A percentile compares a stretch with the other conserved stretches of the same genome.
Conservation (phyloP, 805 yeast species). For the Candida orba region DNA sequence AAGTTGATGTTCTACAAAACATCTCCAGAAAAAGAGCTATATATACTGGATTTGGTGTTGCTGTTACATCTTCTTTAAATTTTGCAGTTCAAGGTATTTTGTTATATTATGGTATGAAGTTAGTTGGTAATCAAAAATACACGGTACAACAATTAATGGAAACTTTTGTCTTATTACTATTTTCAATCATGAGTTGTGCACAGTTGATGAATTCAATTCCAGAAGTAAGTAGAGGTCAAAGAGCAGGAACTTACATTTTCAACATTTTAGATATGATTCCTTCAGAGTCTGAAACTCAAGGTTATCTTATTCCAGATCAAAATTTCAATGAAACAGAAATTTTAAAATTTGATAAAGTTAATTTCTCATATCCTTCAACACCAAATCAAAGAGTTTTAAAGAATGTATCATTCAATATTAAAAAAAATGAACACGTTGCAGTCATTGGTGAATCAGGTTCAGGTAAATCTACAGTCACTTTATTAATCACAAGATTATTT, state of each 20-base stretch:
- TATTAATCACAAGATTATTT: conserved; percentile 50
- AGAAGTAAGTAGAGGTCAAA: conserved; percentile 68
- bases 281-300: conserved; percentile 32
- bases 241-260: conserved; percentile 55
- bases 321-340: conserved; percentile 10
- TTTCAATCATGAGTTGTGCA: conserved; percentile 62
- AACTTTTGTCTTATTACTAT: conserved; percentile 64
- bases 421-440: conserved; percentile 47
- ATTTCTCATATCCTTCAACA: conserved; percentile 41
- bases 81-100: conserved; percentile 62
- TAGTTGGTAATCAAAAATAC: conserved; percentile 58
- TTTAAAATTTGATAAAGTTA: conserved; percentile 37
- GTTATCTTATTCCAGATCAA: conserved; percentile 26
- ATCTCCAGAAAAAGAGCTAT: conserved; percentile 48
- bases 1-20: conserved; percentile 26
- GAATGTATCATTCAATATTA: conserved; percentile 36
- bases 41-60: conserved; percentile 60
- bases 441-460: conserved; percentile 84
- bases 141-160: conserved; percentile 51
- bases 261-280: conserved; percentile 30
- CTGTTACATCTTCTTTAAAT: conserved; percentile 46
- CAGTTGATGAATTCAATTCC: conserved; percentile 63
- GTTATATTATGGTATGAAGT: conserved; percentile 70
- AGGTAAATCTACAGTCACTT: conserved; percentile 78
- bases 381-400: conserved; percentile 30